These are phyloP conservation scores for Telfairia occidentalis DNA, from an alignment of 331 rosid species.

Conservation along the genomic window DNA sequence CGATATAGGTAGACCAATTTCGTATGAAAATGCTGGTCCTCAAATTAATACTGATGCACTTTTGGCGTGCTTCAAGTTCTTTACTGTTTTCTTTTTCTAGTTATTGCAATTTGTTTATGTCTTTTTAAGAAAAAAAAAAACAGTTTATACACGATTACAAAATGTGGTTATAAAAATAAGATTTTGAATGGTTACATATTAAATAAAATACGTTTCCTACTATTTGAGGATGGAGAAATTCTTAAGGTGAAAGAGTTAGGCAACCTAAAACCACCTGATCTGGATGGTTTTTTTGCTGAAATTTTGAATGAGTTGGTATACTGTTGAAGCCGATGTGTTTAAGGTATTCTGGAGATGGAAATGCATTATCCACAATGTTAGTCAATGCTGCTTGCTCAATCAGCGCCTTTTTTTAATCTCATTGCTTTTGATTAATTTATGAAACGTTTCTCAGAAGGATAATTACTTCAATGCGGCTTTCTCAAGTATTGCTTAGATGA, in stretches of 20 bases:
- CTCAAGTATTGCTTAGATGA: not conserved
- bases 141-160: not conserved
- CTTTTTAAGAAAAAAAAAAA: not conserved
- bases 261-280: not conserved
- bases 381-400: not conserved
- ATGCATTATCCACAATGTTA: not conserved
- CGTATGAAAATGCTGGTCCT: not conserved
- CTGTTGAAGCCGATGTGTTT: not conserved
- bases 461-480: not conserved
- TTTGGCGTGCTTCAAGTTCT: not conserved
- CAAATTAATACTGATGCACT: not conserved
- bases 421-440: not conserved
- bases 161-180: too few species aligned
- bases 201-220: not conserved
- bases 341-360: not conserved
- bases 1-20: not conserved
- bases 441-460: not conserved
- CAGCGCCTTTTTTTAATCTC: not conserved
- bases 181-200: not conserved
- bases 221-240: not conserved
- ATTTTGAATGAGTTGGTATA: conserved; percentile 3
- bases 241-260: not conserved
- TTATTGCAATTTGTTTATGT: not conserved
- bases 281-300: not conserved
- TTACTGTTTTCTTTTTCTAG: not conserved